These are phyloP conservation scores for Lizonia empirigonia DNA, from an alignment of 2,329 filamentous ascomycete genomes.

Conservation along the genomic window DNA sequence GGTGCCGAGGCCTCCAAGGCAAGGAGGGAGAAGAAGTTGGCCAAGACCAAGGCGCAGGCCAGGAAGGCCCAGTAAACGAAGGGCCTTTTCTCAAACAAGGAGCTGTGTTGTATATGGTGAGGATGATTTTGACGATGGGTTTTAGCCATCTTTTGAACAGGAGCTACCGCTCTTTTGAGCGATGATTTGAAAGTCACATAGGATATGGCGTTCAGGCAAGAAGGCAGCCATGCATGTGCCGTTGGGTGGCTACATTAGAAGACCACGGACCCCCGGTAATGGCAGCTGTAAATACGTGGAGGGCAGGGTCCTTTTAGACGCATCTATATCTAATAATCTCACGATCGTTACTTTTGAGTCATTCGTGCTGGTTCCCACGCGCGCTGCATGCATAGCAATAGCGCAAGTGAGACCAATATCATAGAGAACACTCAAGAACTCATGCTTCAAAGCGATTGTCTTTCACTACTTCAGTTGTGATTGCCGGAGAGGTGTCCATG, in stretches of 20 bases:
- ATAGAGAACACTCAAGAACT: too few species aligned
- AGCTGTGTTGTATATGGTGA: neutral
- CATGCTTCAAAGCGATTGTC: too few species aligned
- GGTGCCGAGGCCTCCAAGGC: slow-evolving; percentile 84
- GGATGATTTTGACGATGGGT: slow-evolving; percentile 16
- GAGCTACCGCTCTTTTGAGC: slow-evolving; percentile 11
- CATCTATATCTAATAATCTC: slow-evolving; percentile 37
- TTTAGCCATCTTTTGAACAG: slow-evolving; percentile 19
- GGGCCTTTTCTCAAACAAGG: neutral
- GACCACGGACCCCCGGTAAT: slow-evolving; percentile 29
- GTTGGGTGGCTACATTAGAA: slow-evolving; percentile 22
- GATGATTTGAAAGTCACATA: slow-evolving; percentile 11
- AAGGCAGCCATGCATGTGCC: slow-evolving; percentile 19
- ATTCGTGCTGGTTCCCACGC: too few species aligned
- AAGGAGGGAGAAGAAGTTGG: slow-evolving; percentile 78
- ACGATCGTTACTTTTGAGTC: slow-evolving; percentile 40
- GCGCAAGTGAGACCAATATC: too few species aligned
- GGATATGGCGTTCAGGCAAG: slow-evolving; percentile 33
- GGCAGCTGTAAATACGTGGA: slow-evolving; percentile 30
- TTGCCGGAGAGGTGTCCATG: too few species aligned
- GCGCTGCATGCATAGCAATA: too few species aligned
- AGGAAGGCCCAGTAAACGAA: slow-evolving; percentile 58
- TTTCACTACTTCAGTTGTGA: too few species aligned
- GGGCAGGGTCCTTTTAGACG: slow-evolving; percentile 27
- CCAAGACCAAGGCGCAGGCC: slow-evolving; percentile 64